These are phyloP conservation scores for Microbotryum intermedium DNA, from an alignment of 1,284 basidiomycete genomes.

Conservation along the genomic window DNA sequence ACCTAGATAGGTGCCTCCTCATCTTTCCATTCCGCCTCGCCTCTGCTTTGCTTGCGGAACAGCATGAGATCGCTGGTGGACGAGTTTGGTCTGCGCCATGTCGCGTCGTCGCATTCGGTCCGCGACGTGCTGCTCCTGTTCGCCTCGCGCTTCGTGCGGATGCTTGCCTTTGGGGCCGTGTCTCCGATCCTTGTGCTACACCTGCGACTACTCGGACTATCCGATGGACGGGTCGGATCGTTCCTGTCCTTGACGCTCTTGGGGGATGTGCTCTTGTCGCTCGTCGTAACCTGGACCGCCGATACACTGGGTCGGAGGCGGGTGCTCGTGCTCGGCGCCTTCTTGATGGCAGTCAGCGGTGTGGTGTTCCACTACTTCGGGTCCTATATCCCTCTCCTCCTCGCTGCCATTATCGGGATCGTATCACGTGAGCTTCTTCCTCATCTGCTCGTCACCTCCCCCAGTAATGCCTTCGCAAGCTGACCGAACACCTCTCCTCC, in stretches of 20 bases:
- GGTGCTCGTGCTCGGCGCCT: slow-evolving; percentile 14
- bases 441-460: background rate
- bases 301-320: slow-evolving; percentile 17
- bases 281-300: slow-evolving; percentile 24
- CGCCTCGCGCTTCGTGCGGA: slow-evolving; percentile 14
- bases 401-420: slow-evolving; percentile 24
- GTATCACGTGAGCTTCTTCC: slow-evolving; percentile 4
- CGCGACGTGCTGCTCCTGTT: slow-evolving; percentile 12
- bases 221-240: slow-evolving; percentile 11
- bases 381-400: slow-evolving; percentile 10
- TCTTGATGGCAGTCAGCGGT: slow-evolving; percentile 17
- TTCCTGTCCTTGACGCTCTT: slow-evolving; percentile 24
- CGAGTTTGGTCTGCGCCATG: slow-evolving; percentile 18
- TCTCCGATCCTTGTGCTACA: slow-evolving; percentile 24
- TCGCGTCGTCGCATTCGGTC: slow-evolving; percentile 1
- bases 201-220: slow-evolving; percentile 7
- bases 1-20: too few species aligned
- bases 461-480: background rate
- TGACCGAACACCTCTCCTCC: background rate
- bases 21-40: too few species aligned
- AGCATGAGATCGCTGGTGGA: background rate
- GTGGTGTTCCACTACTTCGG: slow-evolving; percentile 9
- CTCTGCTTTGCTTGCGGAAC: too few species aligned
- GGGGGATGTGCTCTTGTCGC: slow-evolving; percentile 21
- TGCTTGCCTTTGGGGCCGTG: slow-evolving; percentile 23